Evolutionary conservation across 768 basidiomycete genomes (phyloP), one percentile per base, ranked within the genome.

Genomic region (Tylopilus felleus): DNA sequence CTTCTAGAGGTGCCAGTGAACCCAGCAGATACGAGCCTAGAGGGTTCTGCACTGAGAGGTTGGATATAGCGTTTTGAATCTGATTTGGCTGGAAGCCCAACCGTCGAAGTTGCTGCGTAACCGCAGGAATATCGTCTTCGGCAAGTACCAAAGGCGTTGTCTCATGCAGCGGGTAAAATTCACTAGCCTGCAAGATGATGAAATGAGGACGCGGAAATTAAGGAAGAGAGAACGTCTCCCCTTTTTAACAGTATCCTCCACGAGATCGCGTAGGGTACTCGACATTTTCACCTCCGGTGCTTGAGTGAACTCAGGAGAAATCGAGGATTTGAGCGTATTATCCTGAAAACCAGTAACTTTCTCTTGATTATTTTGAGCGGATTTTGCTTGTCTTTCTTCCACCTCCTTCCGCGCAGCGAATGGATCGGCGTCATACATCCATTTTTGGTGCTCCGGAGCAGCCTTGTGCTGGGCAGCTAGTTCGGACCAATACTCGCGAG

Each of bases 351-450:
- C 43, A 49, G 42, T 12, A 52, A 38, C 23, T 48, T 53, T 63
- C 65, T 68, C 66, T 65, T 77, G 68, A 64, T 75, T 73, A 71
- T 73, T 80, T 67, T 78, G 71, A 19, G 77, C 68, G 28, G 78
- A 75, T 56, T 82, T 84, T 25, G 70, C 76, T 65, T 90, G 89
- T 33, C 88, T 76, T 41, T 82, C 79, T 14, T 83, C 79, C 2
- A 91, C 87, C 51, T 78, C 75, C 58, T 81, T 82, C 53, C 77
- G 78, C 7, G 90, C 90, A 17, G 80, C 78, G 63, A 94, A 96
- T 2, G 93, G 93, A 74, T 96, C 92, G 7, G 84, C 74, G n/a
- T 83, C 79, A 61, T 89, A 96, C 82, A 91, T 88, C 93, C 93
- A 95, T 47, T 78, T 80, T 65, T 82, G 78, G 66, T 93, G 88